Evolutionary conservation across 1,139 yeast genomes (phyloP), one percentile per base, ranked within the genome.

Genomic region (Scheffersomyces illinoinensis): DNA sequence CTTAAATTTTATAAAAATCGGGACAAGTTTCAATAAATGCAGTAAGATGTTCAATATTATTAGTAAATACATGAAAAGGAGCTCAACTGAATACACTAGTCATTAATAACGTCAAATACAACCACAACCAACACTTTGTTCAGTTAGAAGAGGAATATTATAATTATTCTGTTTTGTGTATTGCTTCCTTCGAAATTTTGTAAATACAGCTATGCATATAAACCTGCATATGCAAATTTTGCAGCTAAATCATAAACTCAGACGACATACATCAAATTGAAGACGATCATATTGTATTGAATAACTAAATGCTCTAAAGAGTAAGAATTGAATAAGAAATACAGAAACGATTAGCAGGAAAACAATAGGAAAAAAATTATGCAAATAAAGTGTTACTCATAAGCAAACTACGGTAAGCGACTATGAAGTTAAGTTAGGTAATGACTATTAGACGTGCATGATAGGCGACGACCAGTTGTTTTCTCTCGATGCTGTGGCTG

Each of bases 401-500:
- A 33, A 33, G 43, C 43, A 33, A 33, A 33, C 43, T 33, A 33
- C 14, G 43, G 43, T 12, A 33, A 33, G 43, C 43, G 43, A 33
- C 43, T 33, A 33, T 33, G 43, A 12, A 33, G 43, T 33, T 33
- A 33, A 33, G 43, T 33, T 33, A 33, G 43, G 24, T 20, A 48
- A 48, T 20, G 24, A 48, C 46, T 17, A 53, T 58, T 54, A 59
- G 17, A 59, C 60, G 58, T 63, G 64, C 64, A 64, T 62, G 52
- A 64, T 59, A 23, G 67, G 67, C 39, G 67, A 64, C 55, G 63
- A 58, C 67, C 67, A 64, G 14, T 19, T 48, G 24, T 48, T 48
- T 48, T 48, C 51, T 48, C 51, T 48, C 51, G 51, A 48, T 5
- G 51, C 51, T 8, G 51, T 59, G 53, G 60, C 54, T 33, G 58